These are phyloP conservation scores for Saksenaea oblongispora DNA, from an alignment of 371 early-diverging fungal genomes.

Conservation along the genomic window DNA sequence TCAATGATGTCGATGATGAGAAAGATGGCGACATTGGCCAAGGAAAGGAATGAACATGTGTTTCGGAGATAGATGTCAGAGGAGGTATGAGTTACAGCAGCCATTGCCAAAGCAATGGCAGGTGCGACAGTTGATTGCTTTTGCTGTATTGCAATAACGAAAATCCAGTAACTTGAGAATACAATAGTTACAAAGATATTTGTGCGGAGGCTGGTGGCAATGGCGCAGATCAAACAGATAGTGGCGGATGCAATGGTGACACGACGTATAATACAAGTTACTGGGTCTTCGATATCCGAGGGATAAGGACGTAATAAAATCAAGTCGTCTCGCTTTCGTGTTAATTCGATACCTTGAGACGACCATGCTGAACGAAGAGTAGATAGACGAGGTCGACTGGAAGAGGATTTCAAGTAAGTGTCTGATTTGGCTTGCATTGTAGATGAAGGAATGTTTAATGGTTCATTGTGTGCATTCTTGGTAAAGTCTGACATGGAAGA, in stretches of 20 bases:
- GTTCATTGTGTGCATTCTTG: too few species aligned
- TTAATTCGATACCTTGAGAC: constrained; percentile 10
- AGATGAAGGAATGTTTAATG: background rate
- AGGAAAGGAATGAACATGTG: background rate
- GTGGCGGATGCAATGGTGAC: background rate
- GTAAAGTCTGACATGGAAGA: too few species aligned
- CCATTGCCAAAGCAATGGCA: background rate
- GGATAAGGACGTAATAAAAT: background rate
- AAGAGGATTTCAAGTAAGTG: background rate
- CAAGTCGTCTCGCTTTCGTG: background rate
- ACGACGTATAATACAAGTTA: background rate
- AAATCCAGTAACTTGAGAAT: background rate
- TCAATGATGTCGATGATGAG: constrained; percentile 2
- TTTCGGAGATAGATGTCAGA: background rate
- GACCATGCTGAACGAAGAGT: constrained; percentile 31
- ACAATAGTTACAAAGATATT: background rate
- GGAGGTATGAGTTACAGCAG: background rate
- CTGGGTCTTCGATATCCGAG: background rate
- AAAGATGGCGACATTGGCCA: background rate
- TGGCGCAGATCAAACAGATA: background rate
- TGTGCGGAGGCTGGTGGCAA: background rate
- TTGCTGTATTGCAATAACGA: background rate
- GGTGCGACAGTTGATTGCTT: background rate
- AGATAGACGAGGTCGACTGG: constrained; percentile 23
- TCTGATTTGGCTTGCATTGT: background rate